These are phyloP conservation scores for Dryas drummondii DNA, from an alignment of 306 rosid genomes.

Conservation along the genomic window DNA sequence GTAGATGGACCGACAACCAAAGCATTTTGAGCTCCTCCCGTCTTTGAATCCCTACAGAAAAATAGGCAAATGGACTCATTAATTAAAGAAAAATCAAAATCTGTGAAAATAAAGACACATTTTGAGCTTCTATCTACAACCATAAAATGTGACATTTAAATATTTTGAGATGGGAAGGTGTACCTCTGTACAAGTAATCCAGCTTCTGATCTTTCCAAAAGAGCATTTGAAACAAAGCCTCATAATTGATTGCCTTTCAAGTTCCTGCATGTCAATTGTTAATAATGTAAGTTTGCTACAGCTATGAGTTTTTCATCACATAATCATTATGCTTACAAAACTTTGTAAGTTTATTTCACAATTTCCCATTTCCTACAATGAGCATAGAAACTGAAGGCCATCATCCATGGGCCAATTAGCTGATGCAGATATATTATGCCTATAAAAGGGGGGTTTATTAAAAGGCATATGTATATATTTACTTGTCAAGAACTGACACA, in stretches of 20 bases:
- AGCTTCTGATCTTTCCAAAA: constrained; percentile 41
- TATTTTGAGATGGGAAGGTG: background rate
- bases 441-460: too few species aligned
- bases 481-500: background rate
- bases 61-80: too few species aligned
- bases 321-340: constrained; percentile 45
- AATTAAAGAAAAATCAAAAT: too few species aligned
- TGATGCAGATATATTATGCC: background rate
- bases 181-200: constrained; percentile 61
- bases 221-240: constrained; percentile 47
- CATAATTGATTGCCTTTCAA: constrained; percentile 59
- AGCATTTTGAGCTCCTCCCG: too few species aligned
- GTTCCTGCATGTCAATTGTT: constrained; percentile 37
- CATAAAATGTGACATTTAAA: too few species aligned
- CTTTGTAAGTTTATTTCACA: background rate
- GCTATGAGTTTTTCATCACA: background rate
- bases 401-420: constrained; percentile 1
- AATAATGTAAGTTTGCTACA: constrained; percentile 13
- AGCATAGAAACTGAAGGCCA: background rate
- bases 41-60: too few species aligned
- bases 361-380: background rate
- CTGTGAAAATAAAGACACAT: too few species aligned
- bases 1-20: too few species aligned
- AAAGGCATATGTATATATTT: background rate
- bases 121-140: too few species aligned